Percentiles rank a stretch among this genome's conserved stretches.
Evolutionary conservation across 768 basidiomycete species (phyloP).

Genomic region (Amanita pallidorosea): DNA sequence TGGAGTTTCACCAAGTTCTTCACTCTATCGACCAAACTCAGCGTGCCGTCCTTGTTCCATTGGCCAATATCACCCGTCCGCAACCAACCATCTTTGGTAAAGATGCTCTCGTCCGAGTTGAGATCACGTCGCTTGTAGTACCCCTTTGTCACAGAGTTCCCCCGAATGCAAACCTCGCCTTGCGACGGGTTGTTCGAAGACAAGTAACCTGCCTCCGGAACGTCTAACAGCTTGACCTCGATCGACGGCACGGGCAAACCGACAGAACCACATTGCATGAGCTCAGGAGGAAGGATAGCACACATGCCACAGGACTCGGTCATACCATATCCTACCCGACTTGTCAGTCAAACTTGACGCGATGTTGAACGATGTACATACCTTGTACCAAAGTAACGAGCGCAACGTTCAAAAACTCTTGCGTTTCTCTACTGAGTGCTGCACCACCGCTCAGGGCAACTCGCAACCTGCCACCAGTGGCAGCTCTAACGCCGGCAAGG

Average conservation of each 20-base stretch:
- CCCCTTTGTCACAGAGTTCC: slow-evolving; percentile 73
- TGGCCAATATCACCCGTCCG: slow-evolving; percentile 92
- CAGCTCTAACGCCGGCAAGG: slow-evolving; percentile 63
- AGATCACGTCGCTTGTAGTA: slow-evolving; percentile 92
- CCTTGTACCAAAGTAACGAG: slow-evolving; percentile 84
- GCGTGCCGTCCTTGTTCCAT: slow-evolving; percentile 89
- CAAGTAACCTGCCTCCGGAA: slow-evolving; percentile 76
- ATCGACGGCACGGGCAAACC: slow-evolving; percentile 83
- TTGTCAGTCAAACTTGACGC: slow-evolving; percentile 4
- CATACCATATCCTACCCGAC: slow-evolving; percentile 73
- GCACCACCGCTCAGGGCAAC: slow-evolving; percentile 81
- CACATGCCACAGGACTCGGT: slow-evolving; percentile 96
- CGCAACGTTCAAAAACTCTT: slow-evolving; percentile 78
- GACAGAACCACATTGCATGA: slow-evolving; percentile 63
- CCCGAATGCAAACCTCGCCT: slow-evolving; percentile 86
- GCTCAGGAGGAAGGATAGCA: slow-evolving; percentile 74
- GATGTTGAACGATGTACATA: slow-evolving; percentile 19
- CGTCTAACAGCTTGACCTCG: slow-evolving; percentile 83
- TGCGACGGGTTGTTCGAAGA: slow-evolving; percentile 63
- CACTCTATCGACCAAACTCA: slow-evolving; percentile 84
- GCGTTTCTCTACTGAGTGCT: slow-evolving; percentile 75
- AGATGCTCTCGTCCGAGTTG: slow-evolving; percentile 72
- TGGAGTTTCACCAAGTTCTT: slow-evolving; percentile 89
- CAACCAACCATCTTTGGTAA: slow-evolving; percentile 88
- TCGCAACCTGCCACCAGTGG: slow-evolving; percentile 82